Base-by-base conservation (phyloP, 2,329 filamentous ascomycete genomes). In the Fulvia fulva region DNA sequence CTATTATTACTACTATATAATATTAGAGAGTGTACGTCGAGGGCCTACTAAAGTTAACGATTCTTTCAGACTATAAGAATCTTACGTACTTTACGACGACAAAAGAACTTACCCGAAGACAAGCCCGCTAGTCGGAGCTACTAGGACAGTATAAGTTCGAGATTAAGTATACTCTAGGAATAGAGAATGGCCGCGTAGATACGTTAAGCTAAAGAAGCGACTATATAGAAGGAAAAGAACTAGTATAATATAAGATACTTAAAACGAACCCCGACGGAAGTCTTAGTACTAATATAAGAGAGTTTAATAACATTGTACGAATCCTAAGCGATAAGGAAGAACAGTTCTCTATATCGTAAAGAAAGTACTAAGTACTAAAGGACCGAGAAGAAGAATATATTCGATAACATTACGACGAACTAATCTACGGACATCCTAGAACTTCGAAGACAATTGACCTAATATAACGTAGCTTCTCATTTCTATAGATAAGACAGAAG, bases 341-440 rank as follows among this genome's bases (percentile, higher is more conserved):
- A 50, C 11, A 60, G 41, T 62, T 59, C 21, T 44, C 37, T 19
- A 53, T 62, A 21, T 12, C 30, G 32, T 43, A 62, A 19, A 28
- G 57, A n/a, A 62, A 57, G 49, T 59, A 51, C 41, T 53, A 57
- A 52, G 54, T 62, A 44, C 50, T 50, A 46, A 46, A 51, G 30
- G 53, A 58, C 28, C 11, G 47, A 59, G 47, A 22, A 41, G 16
- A 26, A 63, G 41, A 61, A 47, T 57, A 28, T 6, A 52, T 52
- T n/a, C n/a, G n/a, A n/a, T n/a, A n/a, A n/a, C n/a, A n/a, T n/a
- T n/a, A n/a, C n/a, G n/a, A n/a, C n/a, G n/a, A n/a, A n/a, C n/a
- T n/a, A n/a, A n/a, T n/a, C n/a, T n/a, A n/a, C n/a, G n/a, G n/a
- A n/a, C n/a, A n/a, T n/a, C n/a, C n/a, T n/a, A n/a, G n/a, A n/a